Percentiles rank a stretch among this genome's conserved stretches.
Conservation (phyloP, 2,329 filamentous ascomycete species). For the Paecilomyces dactylethromorphus region DNA sequence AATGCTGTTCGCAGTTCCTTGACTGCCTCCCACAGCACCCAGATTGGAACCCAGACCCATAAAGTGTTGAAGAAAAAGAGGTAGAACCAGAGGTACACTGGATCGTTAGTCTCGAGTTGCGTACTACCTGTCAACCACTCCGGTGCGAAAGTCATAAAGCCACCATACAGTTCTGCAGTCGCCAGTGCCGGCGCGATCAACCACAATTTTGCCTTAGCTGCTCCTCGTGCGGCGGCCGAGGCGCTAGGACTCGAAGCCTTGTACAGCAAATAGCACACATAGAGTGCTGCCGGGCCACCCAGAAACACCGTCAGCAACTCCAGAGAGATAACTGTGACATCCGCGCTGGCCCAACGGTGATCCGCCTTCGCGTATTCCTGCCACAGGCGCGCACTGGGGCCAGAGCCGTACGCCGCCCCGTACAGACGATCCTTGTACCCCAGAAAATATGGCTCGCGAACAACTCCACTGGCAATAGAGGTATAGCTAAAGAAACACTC, state of each 20-base stretch:
- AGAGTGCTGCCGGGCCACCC: conserved; percentile 52
- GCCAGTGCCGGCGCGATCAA: conserved; percentile 54
- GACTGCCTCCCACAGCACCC: conserved; percentile 50
- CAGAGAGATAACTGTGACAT: conserved; percentile 52
- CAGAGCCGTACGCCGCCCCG: conserved; percentile 51
- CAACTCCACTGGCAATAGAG: conserved; percentile 32
- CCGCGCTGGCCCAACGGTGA: conserved; percentile 52
- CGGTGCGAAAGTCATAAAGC: conserved; percentile 59
- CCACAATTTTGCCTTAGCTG: conserved; percentile 37
- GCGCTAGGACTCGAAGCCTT: conserved; percentile 17
- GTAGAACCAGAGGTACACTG: conserved; percentile 59
- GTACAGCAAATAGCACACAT: conserved; percentile 49
- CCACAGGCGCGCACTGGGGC: conserved; percentile 52
- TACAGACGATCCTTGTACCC: conserved; percentile 50
- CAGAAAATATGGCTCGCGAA: conserved; percentile 43
- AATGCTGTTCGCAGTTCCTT: conserved; percentile 36
- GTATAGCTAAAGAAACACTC: conserved; percentile 78
- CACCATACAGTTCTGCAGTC: conserved; percentile 58
- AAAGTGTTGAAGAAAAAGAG: conserved; percentile 59
- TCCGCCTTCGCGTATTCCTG: conserved; percentile 62
- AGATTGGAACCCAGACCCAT: conserved; percentile 55
- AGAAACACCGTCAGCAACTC: conserved; percentile 57
- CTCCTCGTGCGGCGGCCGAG: conserved; percentile 13
- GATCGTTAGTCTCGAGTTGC: conserved; percentile 53
- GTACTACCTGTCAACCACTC: conserved; percentile 57